Evolutionary conservation across 2,329 filamentous ascomycete species (phyloP).

Genomic region (Aspergillus luchuensis): DNA sequence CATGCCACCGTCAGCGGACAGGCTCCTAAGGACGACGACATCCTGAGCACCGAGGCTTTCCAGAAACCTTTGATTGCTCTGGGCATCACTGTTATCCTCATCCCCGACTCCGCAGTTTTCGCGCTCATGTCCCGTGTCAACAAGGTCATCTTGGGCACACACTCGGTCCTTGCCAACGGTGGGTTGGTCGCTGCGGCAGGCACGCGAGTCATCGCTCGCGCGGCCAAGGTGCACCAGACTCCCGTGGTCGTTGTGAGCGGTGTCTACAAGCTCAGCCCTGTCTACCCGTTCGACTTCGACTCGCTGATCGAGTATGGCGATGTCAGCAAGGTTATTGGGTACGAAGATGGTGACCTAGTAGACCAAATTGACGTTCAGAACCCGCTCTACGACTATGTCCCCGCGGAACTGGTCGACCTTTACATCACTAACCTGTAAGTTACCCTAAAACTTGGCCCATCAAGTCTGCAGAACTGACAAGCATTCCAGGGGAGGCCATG

Average conservation of each 20-base stretch:
- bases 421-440: conserved; percentile 78
- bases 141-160: conserved; percentile 89
- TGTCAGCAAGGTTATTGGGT: conserved; percentile 73
- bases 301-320: conserved; percentile 85
- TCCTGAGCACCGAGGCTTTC: conserved; percentile 56
- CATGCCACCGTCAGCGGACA: conserved; percentile 64
- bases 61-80: conserved; percentile 75
- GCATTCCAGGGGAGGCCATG: conserved; percentile 58
- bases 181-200: conserved; percentile 82
- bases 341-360: conserved; percentile 77
- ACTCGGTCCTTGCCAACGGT: conserved; percentile 85
- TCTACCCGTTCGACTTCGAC: conserved; percentile 81
- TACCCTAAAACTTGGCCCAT: background rate
- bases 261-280: conserved; percentile 90
- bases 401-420: conserved; percentile 64
- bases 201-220: conserved; percentile 78
- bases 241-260: conserved; percentile 88
- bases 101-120: conserved; percentile 83
- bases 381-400: conserved; percentile 79
- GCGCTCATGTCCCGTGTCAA: conserved; percentile 94
- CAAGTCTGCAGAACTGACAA: conserved; percentile 19
- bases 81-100: conserved; percentile 79
- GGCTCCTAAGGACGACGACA: conserved; percentile 52
- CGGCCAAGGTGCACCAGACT: conserved; percentile 77
- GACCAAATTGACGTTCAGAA: conserved; percentile 76